Evolutionary conservation across 2,329 filamentous ascomycete genomes (phyloP).

Genomic region (Catunica adiposa): DNA sequence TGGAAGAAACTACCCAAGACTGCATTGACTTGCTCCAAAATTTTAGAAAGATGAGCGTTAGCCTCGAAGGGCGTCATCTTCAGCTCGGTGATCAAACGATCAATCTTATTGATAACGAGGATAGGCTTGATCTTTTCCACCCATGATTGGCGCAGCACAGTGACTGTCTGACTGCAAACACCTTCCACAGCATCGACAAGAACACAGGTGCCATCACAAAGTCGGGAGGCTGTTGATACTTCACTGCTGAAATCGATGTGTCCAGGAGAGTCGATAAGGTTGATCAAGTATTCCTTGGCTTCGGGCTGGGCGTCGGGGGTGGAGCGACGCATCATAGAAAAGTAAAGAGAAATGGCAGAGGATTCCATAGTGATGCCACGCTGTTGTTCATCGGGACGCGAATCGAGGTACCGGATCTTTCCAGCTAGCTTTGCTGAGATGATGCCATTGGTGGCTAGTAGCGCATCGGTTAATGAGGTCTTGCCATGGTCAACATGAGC

Average conservation of each 20-base stretch:
- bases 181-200: constrained; percentile 94
- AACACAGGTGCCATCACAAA: constrained; percentile 89
- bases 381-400: constrained; percentile 83
- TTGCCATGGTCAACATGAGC: constrained; percentile 98
- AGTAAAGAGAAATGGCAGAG: constrained; percentile 90
- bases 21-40: constrained; percentile 91
- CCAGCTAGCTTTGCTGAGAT: constrained; percentile 95
- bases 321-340: constrained; percentile 69
- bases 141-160: constrained; percentile 88
- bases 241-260: constrained; percentile 99
- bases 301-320: constrained; percentile 51
- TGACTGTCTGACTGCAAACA: constrained; percentile 96
- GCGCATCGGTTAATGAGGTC: constrained; percentile 86
- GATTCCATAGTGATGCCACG: constrained; percentile 99
- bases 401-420: constrained; percentile 96
- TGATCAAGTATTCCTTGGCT: constrained; percentile 84
- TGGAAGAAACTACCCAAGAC: constrained; percentile 96
- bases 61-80: constrained; percentile 86
- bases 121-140: constrained; percentile 87
- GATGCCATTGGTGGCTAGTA: constrained; percentile 97
- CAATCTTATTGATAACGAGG: constrained; percentile 96
- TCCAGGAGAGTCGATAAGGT: constrained; percentile 91
- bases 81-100: constrained; percentile 80
- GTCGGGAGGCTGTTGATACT: constrained; percentile 82
- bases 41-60: constrained; percentile 71